Percentiles rank a stretch among this genome's conserved stretches.
phyloP scores from a whole-genome alignment of 108 stramenopile species.

The Cylindrotheca fusiformis region DNA sequence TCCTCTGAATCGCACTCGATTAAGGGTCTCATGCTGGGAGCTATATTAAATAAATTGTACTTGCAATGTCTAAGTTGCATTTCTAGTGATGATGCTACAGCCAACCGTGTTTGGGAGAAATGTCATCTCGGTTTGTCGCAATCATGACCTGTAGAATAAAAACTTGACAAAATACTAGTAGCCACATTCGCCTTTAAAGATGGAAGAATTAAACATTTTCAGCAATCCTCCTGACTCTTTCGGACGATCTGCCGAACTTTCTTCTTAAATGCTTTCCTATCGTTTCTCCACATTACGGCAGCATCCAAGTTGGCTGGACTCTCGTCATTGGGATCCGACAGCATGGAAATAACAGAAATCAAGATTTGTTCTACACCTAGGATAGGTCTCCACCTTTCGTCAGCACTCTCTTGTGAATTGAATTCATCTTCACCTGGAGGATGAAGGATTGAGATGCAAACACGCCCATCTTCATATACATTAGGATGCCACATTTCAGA shows the following conservation, averaged over 20 bases:
- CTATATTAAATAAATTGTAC: no score
- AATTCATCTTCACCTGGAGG: conserved; percentile 95
- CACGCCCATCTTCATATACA: conserved; percentile 82
- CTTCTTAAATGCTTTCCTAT: conserved; percentile 90
- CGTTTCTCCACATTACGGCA: conserved; percentile 95
- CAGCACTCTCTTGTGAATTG: conserved; percentile 94
- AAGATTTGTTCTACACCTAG: conserved; percentile 97
- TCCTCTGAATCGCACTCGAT: no score
- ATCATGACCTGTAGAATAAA: no score
- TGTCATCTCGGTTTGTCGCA: no score
- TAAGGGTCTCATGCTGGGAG: no score
- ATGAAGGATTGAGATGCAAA: conserved; percentile 99
- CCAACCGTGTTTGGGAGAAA: no score
- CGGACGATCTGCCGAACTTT: conserved; percentile 84
- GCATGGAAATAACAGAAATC: conserved; percentile 93
- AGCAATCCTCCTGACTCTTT: conserved; percentile 89
- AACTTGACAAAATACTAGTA: no score
- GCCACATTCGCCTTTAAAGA: no score
- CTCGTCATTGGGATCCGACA: conserved; percentile 97
- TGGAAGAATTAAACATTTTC: not conserved
- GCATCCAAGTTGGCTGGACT: conserved; percentile 99
- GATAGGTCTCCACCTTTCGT: conserved; percentile 98
- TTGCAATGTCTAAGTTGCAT: no score
- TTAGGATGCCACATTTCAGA: conserved; percentile 99
- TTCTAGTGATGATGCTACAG: no score